Evolutionary conservation across 1,284 basidiomycete species (phyloP).

Genomic region (Ustilago loliicola): DNA sequence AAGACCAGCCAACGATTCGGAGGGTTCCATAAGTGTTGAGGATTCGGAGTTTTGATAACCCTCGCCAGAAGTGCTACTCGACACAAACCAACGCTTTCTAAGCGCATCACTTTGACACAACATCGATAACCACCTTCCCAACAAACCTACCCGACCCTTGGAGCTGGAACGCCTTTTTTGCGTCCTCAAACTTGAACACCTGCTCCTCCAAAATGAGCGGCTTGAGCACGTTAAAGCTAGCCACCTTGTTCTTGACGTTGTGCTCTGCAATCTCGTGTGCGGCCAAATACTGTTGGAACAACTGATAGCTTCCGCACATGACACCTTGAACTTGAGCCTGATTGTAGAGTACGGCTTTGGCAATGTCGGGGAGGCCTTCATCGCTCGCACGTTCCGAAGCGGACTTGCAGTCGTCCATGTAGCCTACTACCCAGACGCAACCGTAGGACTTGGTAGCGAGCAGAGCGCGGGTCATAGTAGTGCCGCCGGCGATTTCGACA

Average conservation of each 20-base stretch:
- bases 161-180: slow-evolving; percentile 39
- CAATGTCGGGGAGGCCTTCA: slow-evolving; percentile 21
- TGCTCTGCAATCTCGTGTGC: slow-evolving; percentile 27
- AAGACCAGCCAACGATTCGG: too few relatives aligned
- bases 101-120: slow-evolving; percentile 6
- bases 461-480: slow-evolving; percentile 30
- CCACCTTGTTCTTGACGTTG: slow-evolving; percentile 4
- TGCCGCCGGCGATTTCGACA: slow-evolving; percentile 50
- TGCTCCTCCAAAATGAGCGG: slow-evolving; percentile 28
- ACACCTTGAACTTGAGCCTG: slow-evolving; percentile 45
- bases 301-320: slow-evolving; percentile 45
- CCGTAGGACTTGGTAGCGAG: slow-evolving; percentile 39
- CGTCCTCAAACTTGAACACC: slow-evolving; percentile 36
- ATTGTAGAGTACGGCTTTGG: slow-evolving; percentile 40
- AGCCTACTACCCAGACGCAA: slow-evolving; percentile 44
- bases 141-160: slow-evolving; percentile 37
- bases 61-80: too few relatives aligned
- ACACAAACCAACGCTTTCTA: too few relatives aligned
- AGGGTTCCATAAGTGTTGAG: too few relatives aligned
- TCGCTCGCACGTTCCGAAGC: not conserved
- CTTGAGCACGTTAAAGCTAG: slow-evolving; percentile 21
- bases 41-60: too few relatives aligned
- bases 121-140: slow-evolving; percentile 50
- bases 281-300: slow-evolving; percentile 42
- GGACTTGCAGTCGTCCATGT: slow-evolving; percentile 51